These are phyloP conservation scores for Buxus sempervirens DNA, from an alignment of 164 flowering plant species.

Conservation along the genomic window DNA sequence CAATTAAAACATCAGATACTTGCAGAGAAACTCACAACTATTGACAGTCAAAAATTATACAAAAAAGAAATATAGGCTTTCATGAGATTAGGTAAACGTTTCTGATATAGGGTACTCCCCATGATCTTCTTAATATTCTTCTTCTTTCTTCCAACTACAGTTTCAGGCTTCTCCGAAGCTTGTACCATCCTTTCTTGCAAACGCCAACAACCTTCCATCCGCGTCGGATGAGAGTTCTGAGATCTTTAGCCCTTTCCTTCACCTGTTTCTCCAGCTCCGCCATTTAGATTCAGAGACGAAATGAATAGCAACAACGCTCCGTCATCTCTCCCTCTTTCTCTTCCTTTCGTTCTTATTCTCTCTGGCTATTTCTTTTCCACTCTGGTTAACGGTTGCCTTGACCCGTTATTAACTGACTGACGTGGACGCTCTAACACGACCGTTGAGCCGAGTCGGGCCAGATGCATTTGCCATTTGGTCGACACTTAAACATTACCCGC, in stretches of 20 bases:
- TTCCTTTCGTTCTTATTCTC: background rate
- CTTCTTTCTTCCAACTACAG: background rate
- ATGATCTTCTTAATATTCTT: background rate
- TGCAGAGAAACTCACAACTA: too few species aligned
- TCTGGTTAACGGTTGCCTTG: too few species aligned
- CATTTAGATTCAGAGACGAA: background rate
- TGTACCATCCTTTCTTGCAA: conserved; percentile 36
- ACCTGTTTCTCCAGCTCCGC: conserved; percentile 9
- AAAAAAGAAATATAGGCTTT: background rate
- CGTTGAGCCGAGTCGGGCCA: too few species aligned
- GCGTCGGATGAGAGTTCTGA: conserved; percentile 10
- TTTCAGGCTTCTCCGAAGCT: conserved; percentile 14
- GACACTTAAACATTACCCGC: too few species aligned
- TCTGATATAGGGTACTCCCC: background rate
- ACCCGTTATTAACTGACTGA: too few species aligned
- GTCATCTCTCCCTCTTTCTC: background rate
- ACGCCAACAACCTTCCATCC: conserved; percentile 23
- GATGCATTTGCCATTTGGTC: too few species aligned
- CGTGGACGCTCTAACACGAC: too few species aligned
- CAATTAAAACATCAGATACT: too few species aligned
- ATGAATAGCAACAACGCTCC: background rate
- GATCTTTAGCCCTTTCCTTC: conserved; percentile 7
- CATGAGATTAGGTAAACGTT: background rate
- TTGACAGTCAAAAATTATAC: background rate
- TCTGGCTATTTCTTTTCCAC: too few species aligned